Evolutionary conservation across 768 basidiomycete species (phyloP).

Genomic region (Hydnomerulius pinastri): DNA sequence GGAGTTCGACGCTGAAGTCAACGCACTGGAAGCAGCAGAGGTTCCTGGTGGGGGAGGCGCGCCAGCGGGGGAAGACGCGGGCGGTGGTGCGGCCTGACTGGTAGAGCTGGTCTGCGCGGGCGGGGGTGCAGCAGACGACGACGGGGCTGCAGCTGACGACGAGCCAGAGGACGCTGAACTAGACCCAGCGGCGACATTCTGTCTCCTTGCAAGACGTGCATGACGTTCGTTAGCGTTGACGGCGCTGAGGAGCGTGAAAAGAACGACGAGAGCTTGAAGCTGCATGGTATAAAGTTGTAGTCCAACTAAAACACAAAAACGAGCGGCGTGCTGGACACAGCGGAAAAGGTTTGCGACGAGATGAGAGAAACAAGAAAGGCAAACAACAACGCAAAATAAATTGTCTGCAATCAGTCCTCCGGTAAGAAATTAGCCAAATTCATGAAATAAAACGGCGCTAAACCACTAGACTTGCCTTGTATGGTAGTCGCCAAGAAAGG

Average conservation of each 20-base stretch:
- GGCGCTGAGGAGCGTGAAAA: conserved; percentile 44
- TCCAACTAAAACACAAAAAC: conserved; percentile 12
- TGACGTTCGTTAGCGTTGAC: conserved; percentile 44
- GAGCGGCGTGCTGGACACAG: conserved; percentile 2
- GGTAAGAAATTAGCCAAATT: background rate
- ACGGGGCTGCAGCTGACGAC: conserved; percentile 1
- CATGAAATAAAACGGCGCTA: background rate
- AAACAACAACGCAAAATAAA: background rate
- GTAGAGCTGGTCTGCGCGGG: too few relatives aligned
- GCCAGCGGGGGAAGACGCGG: background rate
- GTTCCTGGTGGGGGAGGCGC: background rate
- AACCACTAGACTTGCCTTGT: conserved; percentile 4
- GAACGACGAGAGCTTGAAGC: conserved; percentile 42
- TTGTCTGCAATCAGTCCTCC: too few relatives aligned
- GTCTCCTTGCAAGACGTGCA: conserved; percentile 39
- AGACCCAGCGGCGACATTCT: conserved; percentile 23
- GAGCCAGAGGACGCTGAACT: conserved; percentile 1
- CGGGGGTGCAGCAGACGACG: conserved; percentile 5
- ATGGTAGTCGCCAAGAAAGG: background rate
- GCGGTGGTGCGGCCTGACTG: background rate
- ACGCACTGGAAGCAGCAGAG: too few relatives aligned
- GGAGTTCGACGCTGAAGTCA: conserved; percentile 16
- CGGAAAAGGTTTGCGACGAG: background rate
- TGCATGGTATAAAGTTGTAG: conserved; percentile 39
- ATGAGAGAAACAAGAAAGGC: background rate